Base-by-base conservation (phyloP, 192 early-diverging fungal genomes). In the Geranomyces michiganensis region DNA sequence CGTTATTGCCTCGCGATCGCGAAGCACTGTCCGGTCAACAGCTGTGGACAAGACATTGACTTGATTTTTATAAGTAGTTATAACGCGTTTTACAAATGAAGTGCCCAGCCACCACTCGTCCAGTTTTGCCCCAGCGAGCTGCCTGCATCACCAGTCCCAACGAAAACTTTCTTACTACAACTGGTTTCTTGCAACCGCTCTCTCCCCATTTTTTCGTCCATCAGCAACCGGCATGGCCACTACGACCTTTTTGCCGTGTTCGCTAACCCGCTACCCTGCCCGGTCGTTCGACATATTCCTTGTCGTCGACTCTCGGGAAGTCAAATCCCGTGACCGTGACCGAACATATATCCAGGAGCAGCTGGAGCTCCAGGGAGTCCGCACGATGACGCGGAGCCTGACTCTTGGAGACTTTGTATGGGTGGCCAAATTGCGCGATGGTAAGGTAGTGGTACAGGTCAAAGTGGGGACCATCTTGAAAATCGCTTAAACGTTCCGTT, bases 401-500 rank as follows among this genome's bases (percentile, higher is more conserved):
- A 88, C 88, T 8, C 73, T 99, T 9, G 96, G 96, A 30, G 96
- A 99, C 74, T 88, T 94, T 12, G 67, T 92, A 45, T 99, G 96
- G 96, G 82, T 97, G 1, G 96, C 95, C 0, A 17, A n/a, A 43
- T 46, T 53, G 33, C 65, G 48, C 26, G 45, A 32, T 24, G 45
- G 43, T 44, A 26, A 0, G 70, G 51, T 3, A 3, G 3, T 55
- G 19, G 46, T 12, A 47, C 13, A n/a, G n/a, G n/a, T n/a, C n/a
- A n/a, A n/a, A n/a, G n/a, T n/a, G n/a, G n/a, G n/a, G n/a, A n/a
- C n/a, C n/a, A n/a, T n/a, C n/a, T n/a, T n/a, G n/a, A n/a, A n/a
- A 4, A 64, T 4, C n/a, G n/a, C n/a, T n/a, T n/a, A n/a, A n/a
- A n/a, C n/a, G n/a, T n/a, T n/a, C n/a, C n/a, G 4, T 55, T n/a